Evolutionary conservation across 352 stramenopile species (phyloP), one percentile per base, ranked within the genome.

Genomic region (Pythium folliculosum): DNA sequence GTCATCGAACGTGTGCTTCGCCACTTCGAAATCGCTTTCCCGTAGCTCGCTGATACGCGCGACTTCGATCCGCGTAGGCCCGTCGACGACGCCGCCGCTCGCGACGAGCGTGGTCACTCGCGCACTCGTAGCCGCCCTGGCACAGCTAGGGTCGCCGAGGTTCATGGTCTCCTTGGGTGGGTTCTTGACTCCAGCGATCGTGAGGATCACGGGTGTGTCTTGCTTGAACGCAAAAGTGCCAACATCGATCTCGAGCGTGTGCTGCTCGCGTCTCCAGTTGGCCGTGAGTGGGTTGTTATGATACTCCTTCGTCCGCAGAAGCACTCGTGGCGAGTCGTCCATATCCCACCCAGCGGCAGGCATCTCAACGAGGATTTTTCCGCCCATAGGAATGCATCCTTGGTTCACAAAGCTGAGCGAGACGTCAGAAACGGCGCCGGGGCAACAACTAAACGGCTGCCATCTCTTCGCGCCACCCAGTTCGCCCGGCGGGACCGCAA

Each of bases 11-110:
- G 75, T 72, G 35, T 65, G 72, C 7, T 64, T 76, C 9, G 83
- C 70, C 12, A 77, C 23, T 5, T 73, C 60, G 60, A 87, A 91
- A 38, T 91, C 82, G n/a, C 45, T 62, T 51, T 87, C 78, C 3
- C 81, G 75, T 0, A 93, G 73, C 43, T 90, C 76, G 43, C 82
- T 91, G 60, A 90, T 93, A 3, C 72, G 63, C 1, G 85, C 71
- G n/a, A 91, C 73, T 35, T 89, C 77, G 19, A 93, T 60, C 48
- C 65, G 77, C 17, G 53, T 78, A 0, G 85, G 85, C 0, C 82
- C 85, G 63, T 91, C 81, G 38, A 93, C 81, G 25, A 91, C 82
- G 7, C 80, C 75, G 10, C 77, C 78, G 58, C 62, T 80, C 6
- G 70, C 25, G 0, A 76, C 77, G 2, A 90, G 65, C 45, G 81